Evolutionary conservation across 352 stramenopile genomes (phyloP).

Genomic region (Phytophthora citrophthora): DNA sequence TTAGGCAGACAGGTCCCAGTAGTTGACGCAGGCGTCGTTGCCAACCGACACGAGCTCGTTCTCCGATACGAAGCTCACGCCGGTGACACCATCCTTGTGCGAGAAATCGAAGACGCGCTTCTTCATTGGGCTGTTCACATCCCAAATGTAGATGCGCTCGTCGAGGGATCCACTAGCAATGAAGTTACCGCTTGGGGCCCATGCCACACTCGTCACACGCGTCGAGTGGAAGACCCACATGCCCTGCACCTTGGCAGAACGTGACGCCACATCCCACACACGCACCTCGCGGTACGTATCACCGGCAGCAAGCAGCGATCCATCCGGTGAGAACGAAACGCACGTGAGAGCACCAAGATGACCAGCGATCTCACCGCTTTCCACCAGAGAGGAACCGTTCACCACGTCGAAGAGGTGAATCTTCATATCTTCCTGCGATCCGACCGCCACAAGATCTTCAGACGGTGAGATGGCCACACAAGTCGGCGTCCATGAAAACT

Average conservation of each 20-base stretch:
- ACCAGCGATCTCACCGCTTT: slow-evolving; percentile 68
- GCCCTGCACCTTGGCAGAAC: slow-evolving; percentile 87
- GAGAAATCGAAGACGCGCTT: slow-evolving; percentile 80
- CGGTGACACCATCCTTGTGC: slow-evolving; percentile 84
- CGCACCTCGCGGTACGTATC: slow-evolving; percentile 91
- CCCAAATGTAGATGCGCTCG: slow-evolving; percentile 98
- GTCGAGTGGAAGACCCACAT: slow-evolving; percentile 98
- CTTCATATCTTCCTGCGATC: slow-evolving; percentile 86
- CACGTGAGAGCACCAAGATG: slow-evolving; percentile 80
- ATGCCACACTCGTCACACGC: slow-evolving; percentile 93
- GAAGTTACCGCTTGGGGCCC: slow-evolving; percentile 91
- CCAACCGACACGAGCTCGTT: slow-evolving; percentile 79
- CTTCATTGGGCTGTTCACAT: slow-evolving; percentile 73
- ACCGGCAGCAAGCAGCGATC: slow-evolving; percentile 81
- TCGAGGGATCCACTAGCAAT: slow-evolving; percentile 94
- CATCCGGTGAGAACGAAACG: slow-evolving; percentile 88
- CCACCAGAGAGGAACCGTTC: slow-evolving; percentile 63
- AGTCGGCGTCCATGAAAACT: slow-evolving; percentile 82
- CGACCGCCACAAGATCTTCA: slow-evolving; percentile 79
- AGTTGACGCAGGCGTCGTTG: slow-evolving; percentile 85
- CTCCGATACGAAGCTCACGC: slow-evolving; percentile 75
- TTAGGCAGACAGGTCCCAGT: slow-evolving; percentile 66
- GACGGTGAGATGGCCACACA: slow-evolving; percentile 76
- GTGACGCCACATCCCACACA: slow-evolving; percentile 87
- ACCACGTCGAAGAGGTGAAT: slow-evolving; percentile 88